Base-by-base conservation (phyloP, 208 protist genomes). In the Leishmania tarentolae region DNA sequence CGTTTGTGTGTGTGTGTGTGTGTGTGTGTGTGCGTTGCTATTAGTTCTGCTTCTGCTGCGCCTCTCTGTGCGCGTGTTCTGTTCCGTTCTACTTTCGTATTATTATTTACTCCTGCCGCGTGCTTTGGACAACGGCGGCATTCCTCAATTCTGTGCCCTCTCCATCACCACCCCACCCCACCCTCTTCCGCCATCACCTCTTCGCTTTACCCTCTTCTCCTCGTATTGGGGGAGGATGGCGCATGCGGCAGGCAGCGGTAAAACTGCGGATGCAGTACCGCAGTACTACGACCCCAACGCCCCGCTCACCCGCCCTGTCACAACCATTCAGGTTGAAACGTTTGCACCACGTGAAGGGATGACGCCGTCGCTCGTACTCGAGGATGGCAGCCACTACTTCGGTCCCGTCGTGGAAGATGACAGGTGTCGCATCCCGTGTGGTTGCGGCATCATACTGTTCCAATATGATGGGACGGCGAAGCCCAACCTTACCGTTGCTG, bases 341-440 rank as follows among this genome's bases (percentile, higher is more conserved):
- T 97, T 96, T 70, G 88, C 84, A 11, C 87, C 88, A 42, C 80
- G 79, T 37, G 84, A 86, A 56, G 79, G 74, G 9, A 77, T 76
- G 70, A 57, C 47, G 61, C 85, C 91, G 4, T 75, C 80, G 21
- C 86, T 92, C 47, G 56, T 90, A 21, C 87, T 91, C 50, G 72
- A 85, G 0, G 90, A 95, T 70, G 90, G 92, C 57, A 94, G 89
- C 42, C 65, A 91, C 31, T 97, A 97, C 83, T 97, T 92, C 79
- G 94, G 94, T 35, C 88, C 92, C 46, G 44, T 95, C 15, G 78
- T 86, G 28, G 83, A 92, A 37, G 84, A 93, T 31, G 73, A 83
- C 24, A 56, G 84, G 31, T 86, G 88, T 50, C 80, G 89, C 47
- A 59, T 91, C 35, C 94, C 94, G 9, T 84, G 88, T 47, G 94